These are phyloP conservation scores for Blastocystis sp. DNA, from an alignment of 352 stramenopile genomes.

Conservation along the genomic window DNA sequence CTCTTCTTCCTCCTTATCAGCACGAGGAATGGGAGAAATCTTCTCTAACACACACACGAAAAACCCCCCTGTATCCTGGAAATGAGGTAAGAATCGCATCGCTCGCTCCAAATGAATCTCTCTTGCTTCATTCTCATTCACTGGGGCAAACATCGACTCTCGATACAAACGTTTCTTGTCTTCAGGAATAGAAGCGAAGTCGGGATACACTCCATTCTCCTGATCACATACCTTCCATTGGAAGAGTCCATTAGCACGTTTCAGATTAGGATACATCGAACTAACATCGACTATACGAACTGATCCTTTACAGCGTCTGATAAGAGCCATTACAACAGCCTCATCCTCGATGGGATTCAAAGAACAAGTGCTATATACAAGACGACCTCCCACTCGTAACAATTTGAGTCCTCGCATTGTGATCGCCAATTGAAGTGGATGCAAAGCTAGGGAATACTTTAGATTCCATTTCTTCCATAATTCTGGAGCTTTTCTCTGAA, in stretches of 20 bases:
- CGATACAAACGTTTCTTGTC: conserved; percentile 76
- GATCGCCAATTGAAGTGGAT: conserved; percentile 91
- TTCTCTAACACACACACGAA: conserved; percentile 96
- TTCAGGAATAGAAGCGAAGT: conserved; percentile 15
- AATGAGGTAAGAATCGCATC: conserved; percentile 92
- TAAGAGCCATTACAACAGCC: conserved; percentile 91
- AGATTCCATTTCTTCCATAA: conserved; percentile 90
- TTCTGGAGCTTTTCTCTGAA: conserved; percentile 88
- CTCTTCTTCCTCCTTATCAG: conserved; percentile 9
- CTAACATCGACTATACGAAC: conserved; percentile 86
- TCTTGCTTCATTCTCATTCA: conserved; percentile 75
- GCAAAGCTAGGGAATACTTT: conserved; percentile 84
- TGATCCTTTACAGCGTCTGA: conserved; percentile 83
- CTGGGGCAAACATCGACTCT: conserved; percentile 84
- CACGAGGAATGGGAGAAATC: conserved; percentile 69
- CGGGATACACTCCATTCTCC: conserved; percentile 73
- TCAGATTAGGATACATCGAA: conserved; percentile 76
- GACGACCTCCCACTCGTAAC: conserved; percentile 81
- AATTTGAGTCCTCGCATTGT: conserved; percentile 84
- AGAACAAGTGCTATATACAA: conserved; percentile 94
- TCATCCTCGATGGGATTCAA: conserved; percentile 99
- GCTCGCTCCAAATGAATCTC: conserved; percentile 85
- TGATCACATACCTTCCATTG: conserved; percentile 89
- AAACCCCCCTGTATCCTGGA: conserved; percentile 96
- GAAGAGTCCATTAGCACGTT: conserved; percentile 80